phyloP scores from a whole-genome alignment of 768 basidiomycete genomes.

The Gloeopeniophorella convolvens region DNA sequence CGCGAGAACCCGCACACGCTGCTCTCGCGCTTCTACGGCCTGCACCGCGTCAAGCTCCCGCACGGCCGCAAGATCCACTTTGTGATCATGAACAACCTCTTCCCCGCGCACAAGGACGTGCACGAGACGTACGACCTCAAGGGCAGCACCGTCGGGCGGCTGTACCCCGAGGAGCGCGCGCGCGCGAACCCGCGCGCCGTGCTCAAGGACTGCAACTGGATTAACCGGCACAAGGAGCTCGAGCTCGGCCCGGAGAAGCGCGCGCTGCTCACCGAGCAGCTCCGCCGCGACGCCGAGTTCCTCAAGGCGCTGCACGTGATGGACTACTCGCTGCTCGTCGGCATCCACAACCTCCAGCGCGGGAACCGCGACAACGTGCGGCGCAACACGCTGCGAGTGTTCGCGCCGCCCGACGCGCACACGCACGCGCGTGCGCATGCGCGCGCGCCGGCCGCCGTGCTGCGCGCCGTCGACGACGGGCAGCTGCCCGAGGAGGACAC shows the following conservation, averaged over 20 bases:
- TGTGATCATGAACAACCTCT: slow-evolving; percentile 99
- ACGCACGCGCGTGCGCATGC: slow-evolving; percentile 31
- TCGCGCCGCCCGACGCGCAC: slow-evolving; percentile 66
- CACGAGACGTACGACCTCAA: slow-evolving; percentile 98
- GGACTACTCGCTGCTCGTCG: slow-evolving; percentile 94
- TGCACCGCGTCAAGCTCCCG: slow-evolving; percentile 96
- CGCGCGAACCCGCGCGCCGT: slow-evolving; percentile 78
- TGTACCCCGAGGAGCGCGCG: slow-evolving; percentile 79
- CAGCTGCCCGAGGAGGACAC: slow-evolving; percentile 59
- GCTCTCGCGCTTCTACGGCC: slow-evolving; percentile 90
- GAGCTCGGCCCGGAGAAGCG: slow-evolving; percentile 96
- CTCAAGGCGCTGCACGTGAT: slow-evolving; percentile 80
- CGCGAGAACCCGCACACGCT: slow-evolving; percentile 89
- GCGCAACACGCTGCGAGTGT: slow-evolving; percentile 85
- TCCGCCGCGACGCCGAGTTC: slow-evolving; percentile 81
- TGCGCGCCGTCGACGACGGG: slow-evolving; percentile 45
- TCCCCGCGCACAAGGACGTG: slow-evolving; percentile 94
- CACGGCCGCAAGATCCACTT: slow-evolving; percentile 95
- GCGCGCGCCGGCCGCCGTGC: slow-evolving; percentile 70
- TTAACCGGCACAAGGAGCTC: slow-evolving; percentile 65
- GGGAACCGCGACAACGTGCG: slow-evolving; percentile 92
- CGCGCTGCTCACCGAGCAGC: slow-evolving; percentile 84
- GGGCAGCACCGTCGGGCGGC: slow-evolving; percentile 84
- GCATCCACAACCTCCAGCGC: slow-evolving; percentile 85
- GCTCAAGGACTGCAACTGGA: slow-evolving; percentile 96